These are phyloP conservation scores for Phytopythium aichiense DNA, from an alignment of 352 stramenopile genomes.

Conservation along the genomic window DNA sequence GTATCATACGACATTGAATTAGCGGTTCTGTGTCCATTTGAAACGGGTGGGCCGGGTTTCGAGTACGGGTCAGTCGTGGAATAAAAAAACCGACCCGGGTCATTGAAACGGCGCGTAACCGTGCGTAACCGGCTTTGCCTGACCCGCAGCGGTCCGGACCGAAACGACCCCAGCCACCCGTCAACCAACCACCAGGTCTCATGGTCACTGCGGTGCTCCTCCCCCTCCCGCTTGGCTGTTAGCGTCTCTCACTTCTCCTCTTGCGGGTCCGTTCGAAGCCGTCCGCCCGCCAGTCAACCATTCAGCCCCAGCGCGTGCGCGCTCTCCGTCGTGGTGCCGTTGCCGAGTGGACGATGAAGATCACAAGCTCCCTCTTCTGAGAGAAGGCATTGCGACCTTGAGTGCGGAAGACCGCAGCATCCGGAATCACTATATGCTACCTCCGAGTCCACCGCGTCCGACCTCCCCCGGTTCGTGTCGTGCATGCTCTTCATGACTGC, in stretches of 20 bases:
- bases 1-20: too few relatives aligned
- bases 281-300: not conserved
- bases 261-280: slow-evolving; percentile 8
- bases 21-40: too few relatives aligned
- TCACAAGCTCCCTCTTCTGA: slow-evolving; percentile 89
- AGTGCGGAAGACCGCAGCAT: slow-evolving; percentile 82
- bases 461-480: slow-evolving; percentile 9
- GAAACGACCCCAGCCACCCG: not conserved
- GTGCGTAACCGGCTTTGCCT: not conserved
- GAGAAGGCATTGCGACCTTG: slow-evolving; percentile 25
- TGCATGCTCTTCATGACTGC: not conserved
- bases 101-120: not conserved
- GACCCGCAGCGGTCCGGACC: not conserved
- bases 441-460: slow-evolving; percentile 53
- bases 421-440: slow-evolving; percentile 89
- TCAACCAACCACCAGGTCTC: not conserved
- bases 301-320: too few relatives aligned
- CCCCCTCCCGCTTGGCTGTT: not conserved
- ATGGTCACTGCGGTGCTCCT: not conserved
- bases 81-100: not conserved
- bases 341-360: slow-evolving; percentile 58
- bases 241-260: not conserved
- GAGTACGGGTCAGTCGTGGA: not conserved
- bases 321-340: not conserved
- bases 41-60: not conserved